Percentiles rank a stretch among this genome's conserved stretches.
These are phyloP conservation scores for Candida sphagnicola DNA, from an alignment of 805 yeast genomes.

Conservation along the genomic window DNA sequence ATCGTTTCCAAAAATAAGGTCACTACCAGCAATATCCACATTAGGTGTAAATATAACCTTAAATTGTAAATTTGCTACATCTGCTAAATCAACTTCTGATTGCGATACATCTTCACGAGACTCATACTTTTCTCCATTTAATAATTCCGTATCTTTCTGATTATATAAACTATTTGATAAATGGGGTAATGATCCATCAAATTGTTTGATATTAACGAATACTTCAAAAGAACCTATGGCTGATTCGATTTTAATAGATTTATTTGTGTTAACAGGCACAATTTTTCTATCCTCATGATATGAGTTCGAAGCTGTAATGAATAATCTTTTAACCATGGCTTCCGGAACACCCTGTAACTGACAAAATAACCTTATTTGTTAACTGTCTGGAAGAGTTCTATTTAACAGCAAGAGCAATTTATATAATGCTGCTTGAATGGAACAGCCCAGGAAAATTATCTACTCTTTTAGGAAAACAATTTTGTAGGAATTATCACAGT, in stretches of 20 bases:
- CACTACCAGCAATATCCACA: constrained; percentile 43
- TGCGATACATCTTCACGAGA: background rate
- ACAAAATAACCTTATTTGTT: too few species aligned
- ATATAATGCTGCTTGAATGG: too few species aligned
- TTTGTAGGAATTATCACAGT: too few species aligned
- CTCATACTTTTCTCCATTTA: constrained; percentile 16
- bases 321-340: constrained; percentile 28
- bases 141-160: constrained; percentile 21
- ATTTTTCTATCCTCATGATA: constrained; percentile 21
- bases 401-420: too few species aligned
- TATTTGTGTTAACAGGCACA: constrained; percentile 44
- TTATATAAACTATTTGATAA: constrained; percentile 27
- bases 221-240: constrained; percentile 36
- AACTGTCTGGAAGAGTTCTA: too few species aligned
- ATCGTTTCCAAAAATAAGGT: constrained; percentile 68
- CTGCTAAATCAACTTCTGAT: constrained; percentile 7
- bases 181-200: constrained; percentile 41
- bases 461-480: too few species aligned
- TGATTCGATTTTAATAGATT: constrained; percentile 32
- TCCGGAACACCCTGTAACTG: too few species aligned
- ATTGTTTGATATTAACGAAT: constrained; percentile 43
- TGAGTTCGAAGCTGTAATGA: constrained; percentile 26
- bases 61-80: constrained; percentile 28
- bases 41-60: constrained; percentile 41
- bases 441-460: too few species aligned